Conservation (phyloP, 73 alveolate genomes). For the Uronychia binucleata region DNA sequence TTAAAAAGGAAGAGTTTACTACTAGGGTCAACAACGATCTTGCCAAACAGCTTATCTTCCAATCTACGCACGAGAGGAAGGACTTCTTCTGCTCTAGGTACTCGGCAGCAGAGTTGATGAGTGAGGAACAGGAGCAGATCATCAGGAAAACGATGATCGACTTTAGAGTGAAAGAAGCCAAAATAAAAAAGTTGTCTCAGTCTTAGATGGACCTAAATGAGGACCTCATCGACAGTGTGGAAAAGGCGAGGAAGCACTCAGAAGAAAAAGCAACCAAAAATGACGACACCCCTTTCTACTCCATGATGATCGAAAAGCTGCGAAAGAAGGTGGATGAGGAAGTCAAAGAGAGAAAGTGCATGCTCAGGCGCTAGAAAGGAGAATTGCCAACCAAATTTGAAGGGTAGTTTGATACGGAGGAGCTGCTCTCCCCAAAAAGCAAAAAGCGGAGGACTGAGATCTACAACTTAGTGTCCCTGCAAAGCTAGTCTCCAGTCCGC, state of each 20-base stretch:
- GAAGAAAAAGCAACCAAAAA: not conserved
- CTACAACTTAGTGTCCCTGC: no score
- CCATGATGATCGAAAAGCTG: not conserved
- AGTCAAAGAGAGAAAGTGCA: not conserved
- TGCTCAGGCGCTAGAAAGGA: no score
- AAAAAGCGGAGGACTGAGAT: no score
- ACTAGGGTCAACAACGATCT: not conserved
- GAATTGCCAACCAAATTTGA: no score
- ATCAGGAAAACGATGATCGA: not conserved
- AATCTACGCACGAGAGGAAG: not conserved
- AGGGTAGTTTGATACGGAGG: no score
- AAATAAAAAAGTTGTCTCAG: not conserved
- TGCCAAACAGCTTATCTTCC: not conserved
- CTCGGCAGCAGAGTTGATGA: not conserved
- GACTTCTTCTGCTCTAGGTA: not conserved
- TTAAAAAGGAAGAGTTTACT: not conserved
- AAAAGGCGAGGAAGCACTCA: not conserved
- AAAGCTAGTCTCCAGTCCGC: no score
- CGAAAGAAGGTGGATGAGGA: not conserved
- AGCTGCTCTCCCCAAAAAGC: no score
- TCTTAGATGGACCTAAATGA: not conserved
- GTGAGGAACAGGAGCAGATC: not conserved
- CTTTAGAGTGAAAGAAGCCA: not conserved
- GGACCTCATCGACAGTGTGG: not conserved
- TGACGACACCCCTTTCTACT: not conserved